phyloP scores from a whole-genome alignment of 257 asterid genomes.

The Przewalskia tangutica region DNA sequence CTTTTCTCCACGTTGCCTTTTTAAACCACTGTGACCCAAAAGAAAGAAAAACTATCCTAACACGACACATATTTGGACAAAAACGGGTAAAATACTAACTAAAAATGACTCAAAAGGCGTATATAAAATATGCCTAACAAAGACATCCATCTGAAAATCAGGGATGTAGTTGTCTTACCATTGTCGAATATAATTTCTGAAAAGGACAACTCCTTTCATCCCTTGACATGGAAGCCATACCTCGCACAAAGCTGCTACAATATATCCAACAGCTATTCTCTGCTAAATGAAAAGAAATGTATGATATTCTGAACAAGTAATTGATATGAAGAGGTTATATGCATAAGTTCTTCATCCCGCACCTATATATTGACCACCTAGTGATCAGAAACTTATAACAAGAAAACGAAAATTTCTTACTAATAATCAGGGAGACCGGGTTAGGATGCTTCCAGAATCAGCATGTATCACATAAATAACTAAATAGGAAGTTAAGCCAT shows the following conservation, averaged over 20 bases:
- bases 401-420: background rate
- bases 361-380: background rate
- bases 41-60: too few species aligned
- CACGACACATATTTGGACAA: too few species aligned
- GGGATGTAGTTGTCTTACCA: conserved; percentile 43
- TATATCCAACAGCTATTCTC: conserved; percentile 84
- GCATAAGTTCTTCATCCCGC: background rate
- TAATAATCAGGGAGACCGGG: background rate
- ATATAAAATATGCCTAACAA: too few species aligned
- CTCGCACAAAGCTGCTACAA: conserved; percentile 70
- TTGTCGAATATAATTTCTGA: conserved; percentile 34
- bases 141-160: background rate
- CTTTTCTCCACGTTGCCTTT: too few species aligned
- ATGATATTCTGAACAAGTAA: background rate
- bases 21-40: too few species aligned
- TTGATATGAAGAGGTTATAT: background rate
- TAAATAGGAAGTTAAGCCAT: background rate
- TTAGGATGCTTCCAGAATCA: background rate
- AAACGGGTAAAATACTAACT: too few species aligned
- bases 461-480: background rate
- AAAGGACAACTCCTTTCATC: conserved; percentile 27
- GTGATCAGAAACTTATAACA: background rate
- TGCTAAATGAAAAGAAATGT: conserved; percentile 12
- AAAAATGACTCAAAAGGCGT: too few species aligned
- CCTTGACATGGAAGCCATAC: conserved; percentile 67